phyloP scores from a whole-genome alignment of 768 basidiomycete species.

The Ramaria sp. region DNA sequence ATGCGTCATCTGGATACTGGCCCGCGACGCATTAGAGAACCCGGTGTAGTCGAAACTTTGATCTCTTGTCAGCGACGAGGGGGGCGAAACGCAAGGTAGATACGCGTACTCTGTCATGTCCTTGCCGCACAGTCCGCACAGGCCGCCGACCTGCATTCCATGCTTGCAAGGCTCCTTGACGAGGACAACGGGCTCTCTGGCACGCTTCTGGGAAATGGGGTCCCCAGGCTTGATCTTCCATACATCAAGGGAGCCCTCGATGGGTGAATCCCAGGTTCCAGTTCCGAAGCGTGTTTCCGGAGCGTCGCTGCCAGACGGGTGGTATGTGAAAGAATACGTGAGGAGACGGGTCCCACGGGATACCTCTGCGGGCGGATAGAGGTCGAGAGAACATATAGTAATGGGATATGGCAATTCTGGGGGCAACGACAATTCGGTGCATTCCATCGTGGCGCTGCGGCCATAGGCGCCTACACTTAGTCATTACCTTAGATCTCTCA shows the following conservation, averaged over 20 bases:
- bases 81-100: not conserved
- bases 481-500: no score
- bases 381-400: conserved; percentile 62
- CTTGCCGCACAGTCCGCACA: conserved; percentile 92
- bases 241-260: conserved; percentile 64
- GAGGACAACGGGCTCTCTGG: conserved; percentile 51
- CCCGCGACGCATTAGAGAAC: conserved; percentile 76
- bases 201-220: conserved; percentile 45
- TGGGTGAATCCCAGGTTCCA: conserved; percentile 82
- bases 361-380: conserved; percentile 33
- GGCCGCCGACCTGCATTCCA: conserved; percentile 81
- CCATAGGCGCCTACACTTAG: not conserved
- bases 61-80: not conserved
- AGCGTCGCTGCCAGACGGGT: conserved; percentile 32
- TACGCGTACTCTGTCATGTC: conserved; percentile 78
- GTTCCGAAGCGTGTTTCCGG: conserved; percentile 73
- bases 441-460: conserved; percentile 4
- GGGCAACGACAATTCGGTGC: conserved; percentile 68
- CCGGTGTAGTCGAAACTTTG: conserved; percentile 78
- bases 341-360: conserved; percentile 69
- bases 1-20: conserved; percentile 91
- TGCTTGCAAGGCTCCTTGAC: conserved; percentile 93
- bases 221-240: conserved; percentile 68
- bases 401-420: conserved; percentile 78
- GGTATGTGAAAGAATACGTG: conserved; percentile 71